Evolutionary conservation across 345 rosid species (phyloP).

Genomic region (Gossypium raimondii): DNA sequence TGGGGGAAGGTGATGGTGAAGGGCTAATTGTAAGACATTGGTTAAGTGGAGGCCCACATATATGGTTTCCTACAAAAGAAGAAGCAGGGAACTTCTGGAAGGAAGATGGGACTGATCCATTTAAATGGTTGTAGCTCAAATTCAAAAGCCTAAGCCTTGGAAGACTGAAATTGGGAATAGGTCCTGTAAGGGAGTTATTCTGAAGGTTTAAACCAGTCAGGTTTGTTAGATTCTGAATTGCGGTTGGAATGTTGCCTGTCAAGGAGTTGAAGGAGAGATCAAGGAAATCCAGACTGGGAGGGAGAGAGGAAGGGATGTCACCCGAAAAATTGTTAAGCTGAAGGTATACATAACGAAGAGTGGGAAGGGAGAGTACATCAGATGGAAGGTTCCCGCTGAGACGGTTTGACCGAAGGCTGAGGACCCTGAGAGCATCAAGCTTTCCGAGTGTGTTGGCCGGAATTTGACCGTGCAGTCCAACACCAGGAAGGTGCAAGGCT

Average conservation of each 20-base stretch:
- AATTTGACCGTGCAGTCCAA: conserved; percentile 68
- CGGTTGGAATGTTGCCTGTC: conserved; percentile 54
- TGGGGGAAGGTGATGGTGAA: conserved; percentile 55
- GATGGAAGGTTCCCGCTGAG: conserved; percentile 70
- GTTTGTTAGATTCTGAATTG: conserved; percentile 49
- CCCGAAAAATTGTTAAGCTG: conserved; percentile 84
- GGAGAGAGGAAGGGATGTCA: conserved; percentile 47
- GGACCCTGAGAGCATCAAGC: conserved; percentile 62
- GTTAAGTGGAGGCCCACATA: conserved; percentile 70
- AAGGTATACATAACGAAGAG: conserved; percentile 57
- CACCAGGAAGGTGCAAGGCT: conserved; percentile 72
- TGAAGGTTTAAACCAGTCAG: conserved; percentile 60
- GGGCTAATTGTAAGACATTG: conserved; percentile 42
- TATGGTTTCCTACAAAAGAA: conserved; percentile 62
- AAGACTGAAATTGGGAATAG: conserved; percentile 50
- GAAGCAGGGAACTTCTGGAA: conserved; percentile 60
- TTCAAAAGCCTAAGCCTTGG: conserved; percentile 58
- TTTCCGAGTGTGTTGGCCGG: conserved; percentile 73
- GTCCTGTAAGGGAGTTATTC: conserved; percentile 64
- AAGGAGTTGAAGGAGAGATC: conserved; percentile 79
- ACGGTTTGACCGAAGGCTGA: conserved; percentile 76
- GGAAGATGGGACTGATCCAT: conserved; percentile 73
- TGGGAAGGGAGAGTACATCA: conserved; percentile 69
- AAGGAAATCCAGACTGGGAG: conserved; percentile 49
- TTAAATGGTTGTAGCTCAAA: conserved; percentile 67